Evolutionary conservation across 2,329 filamentous ascomycete species (phyloP).

Genomic region (Diplodia corticola): DNA sequence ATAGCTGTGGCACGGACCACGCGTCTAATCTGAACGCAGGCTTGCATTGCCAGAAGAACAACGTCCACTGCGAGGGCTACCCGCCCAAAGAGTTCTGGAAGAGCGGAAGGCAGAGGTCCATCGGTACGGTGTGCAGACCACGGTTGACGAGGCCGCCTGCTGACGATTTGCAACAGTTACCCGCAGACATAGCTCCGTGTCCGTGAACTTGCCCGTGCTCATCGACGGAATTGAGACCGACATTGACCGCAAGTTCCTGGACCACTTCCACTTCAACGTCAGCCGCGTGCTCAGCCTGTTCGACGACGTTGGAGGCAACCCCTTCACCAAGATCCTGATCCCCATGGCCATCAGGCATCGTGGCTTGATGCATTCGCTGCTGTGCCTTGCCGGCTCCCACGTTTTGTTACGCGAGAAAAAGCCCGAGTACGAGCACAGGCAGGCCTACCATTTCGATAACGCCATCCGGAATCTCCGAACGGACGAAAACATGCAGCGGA

Average conservation of each 20-base stretch:
- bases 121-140: constrained; percentile 46
- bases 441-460: constrained; percentile 55
- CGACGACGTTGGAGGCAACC: constrained; percentile 71
- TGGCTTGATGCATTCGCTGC: constrained; percentile 86
- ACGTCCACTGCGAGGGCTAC: constrained; percentile 87
- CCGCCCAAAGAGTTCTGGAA: constrained; percentile 85
- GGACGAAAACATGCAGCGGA: constrained; percentile 31
- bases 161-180: constrained; percentile 3
- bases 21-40: background rate
- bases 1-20: background rate
- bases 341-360: constrained; percentile 78
- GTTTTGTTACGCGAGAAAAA: constrained; percentile 55
- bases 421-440: constrained; percentile 54
- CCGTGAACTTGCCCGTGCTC: constrained; percentile 56
- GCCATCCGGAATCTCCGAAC: constrained; percentile 42
- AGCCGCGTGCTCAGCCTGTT: constrained; percentile 81
- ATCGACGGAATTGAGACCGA: constrained; percentile 80
- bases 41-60: constrained; percentile 90
- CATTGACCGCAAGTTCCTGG: constrained; percentile 77
- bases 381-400: constrained; percentile 80
- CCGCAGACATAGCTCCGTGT: constrained; percentile 15
- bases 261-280: constrained; percentile 78
- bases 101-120: constrained; percentile 74
- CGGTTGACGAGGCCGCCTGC: background rate
- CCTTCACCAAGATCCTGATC: constrained; percentile 80